Conservation (phyloP, 257 asterid genomes). For the Ilex asprella region DNA sequence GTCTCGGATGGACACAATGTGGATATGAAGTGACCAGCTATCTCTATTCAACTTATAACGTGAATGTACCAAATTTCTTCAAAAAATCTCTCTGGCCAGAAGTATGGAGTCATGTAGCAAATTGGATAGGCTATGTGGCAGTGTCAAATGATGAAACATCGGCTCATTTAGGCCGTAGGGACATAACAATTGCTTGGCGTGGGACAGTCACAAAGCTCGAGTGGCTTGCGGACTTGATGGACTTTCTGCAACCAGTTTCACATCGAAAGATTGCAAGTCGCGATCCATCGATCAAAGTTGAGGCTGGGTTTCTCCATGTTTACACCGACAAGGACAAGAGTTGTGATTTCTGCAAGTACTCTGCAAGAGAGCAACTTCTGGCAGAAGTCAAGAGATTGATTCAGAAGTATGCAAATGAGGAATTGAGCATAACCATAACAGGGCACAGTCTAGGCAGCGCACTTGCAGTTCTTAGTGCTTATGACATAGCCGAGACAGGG, state of each 20-base stretch:
- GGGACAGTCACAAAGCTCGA: conserved; percentile 46
- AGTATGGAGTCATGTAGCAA: conserved; percentile 37
- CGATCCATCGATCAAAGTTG: conserved; percentile 25
- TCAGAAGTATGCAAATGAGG: conserved; percentile 26
- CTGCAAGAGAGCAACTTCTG: conserved; percentile 33
- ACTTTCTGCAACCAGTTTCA: conserved; percentile 23
- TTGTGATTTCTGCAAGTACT: conserved; percentile 23
- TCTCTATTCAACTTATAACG: conserved; percentile 37
- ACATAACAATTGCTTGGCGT: conserved; percentile 39
- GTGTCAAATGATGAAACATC: conserved; percentile 36
- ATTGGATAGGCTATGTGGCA: conserved; percentile 45
- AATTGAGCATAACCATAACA: conserved; percentile 31
- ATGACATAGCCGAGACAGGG: conserved; percentile 38
- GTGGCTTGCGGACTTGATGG: conserved; percentile 37
- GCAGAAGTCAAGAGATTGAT: conserved; percentile 26
- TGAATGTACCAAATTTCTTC: conserved; percentile 41
- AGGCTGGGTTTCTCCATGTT: conserved; percentile 39
- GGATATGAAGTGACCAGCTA: conserved; percentile 35
- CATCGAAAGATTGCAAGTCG: conserved; percentile 27
- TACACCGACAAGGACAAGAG: conserved; percentile 33
- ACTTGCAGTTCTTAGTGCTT: conserved; percentile 30
- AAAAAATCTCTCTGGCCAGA: conserved; percentile 33
- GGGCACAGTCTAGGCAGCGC: conserved; percentile 48
- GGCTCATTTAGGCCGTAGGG: conserved; percentile 33
- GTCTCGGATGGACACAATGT: conserved; percentile 15